These are phyloP conservation scores for Periconia digitata DNA, from an alignment of 2,329 filamentous ascomycete genomes.

Conservation along the genomic window DNA sequence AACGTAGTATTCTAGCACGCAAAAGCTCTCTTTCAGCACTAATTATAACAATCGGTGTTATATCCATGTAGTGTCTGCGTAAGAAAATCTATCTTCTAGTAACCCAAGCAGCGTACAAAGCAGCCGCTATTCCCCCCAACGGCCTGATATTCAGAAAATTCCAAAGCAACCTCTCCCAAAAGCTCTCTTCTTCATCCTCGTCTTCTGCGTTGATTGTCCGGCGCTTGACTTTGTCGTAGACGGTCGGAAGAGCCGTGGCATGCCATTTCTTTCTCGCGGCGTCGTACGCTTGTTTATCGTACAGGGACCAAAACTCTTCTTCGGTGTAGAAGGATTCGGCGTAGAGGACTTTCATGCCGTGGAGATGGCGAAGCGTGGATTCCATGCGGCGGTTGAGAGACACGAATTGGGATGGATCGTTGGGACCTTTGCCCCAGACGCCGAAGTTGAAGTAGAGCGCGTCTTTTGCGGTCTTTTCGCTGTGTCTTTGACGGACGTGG, in stretches of 20 bases:
- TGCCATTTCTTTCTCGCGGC: slow-evolving; percentile 57
- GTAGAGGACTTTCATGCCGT: slow-evolving; percentile 82
- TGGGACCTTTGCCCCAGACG: slow-evolving; percentile 74
- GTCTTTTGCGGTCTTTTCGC: neutral
- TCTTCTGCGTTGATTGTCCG: too few relatives aligned
- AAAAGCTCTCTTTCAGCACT: too few relatives aligned
- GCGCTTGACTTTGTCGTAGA: slow-evolving; percentile 62
- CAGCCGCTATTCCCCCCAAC: too few relatives aligned
- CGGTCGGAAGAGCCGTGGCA: slow-evolving; percentile 59
- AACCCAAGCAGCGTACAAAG: too few relatives aligned
- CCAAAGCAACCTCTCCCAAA: too few relatives aligned
- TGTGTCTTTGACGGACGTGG: neutral
- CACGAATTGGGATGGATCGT: slow-evolving; percentile 59
- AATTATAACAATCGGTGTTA: too few relatives aligned
- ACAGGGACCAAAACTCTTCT: slow-evolving; percentile 65
- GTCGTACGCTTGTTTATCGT: slow-evolving; percentile 60
- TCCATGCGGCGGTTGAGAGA: slow-evolving; percentile 70
- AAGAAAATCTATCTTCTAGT: too few relatives aligned
- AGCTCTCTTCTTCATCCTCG: neutral
- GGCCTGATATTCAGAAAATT: too few relatives aligned
- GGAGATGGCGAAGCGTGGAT: slow-evolving; percentile 64
- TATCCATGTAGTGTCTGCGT: too few relatives aligned
- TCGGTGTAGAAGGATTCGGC: slow-evolving; percentile 78
- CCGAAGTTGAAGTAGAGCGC: slow-evolving; percentile 43
- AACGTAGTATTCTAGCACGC: too few relatives aligned